Conservation (phyloP, 352 stramenopile species). For the Thraustotheca clavata region DNA sequence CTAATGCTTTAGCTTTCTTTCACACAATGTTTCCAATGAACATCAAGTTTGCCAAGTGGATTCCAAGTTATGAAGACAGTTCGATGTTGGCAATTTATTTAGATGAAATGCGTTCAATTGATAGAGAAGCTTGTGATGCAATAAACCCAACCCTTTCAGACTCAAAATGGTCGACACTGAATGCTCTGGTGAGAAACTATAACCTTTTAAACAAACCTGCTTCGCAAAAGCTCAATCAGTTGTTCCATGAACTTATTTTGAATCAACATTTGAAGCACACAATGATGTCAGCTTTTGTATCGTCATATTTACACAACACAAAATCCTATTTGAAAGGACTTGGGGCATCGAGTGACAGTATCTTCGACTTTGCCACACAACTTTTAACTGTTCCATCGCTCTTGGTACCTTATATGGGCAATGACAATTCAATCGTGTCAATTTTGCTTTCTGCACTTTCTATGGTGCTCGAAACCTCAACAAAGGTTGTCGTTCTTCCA, state of each 20-base stretch:
- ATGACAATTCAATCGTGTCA: conserved; percentile 43
- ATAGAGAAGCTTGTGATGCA: neutral
- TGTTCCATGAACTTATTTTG: conserved; percentile 70
- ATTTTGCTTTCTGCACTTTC: conserved; percentile 55
- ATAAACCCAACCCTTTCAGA: neutral
- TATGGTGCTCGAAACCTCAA: conserved; percentile 47
- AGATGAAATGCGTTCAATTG: neutral
- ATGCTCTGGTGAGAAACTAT: conserved; percentile 15
- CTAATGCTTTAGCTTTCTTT: neutral
- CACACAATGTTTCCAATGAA: neutral
- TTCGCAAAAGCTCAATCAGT: conserved; percentile 40
- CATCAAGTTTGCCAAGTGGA: neutral
- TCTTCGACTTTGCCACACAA: conserved; percentile 85
- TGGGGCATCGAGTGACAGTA: conserved; percentile 73
- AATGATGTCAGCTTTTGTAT: conserved; percentile 70
- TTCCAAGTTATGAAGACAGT: neutral
- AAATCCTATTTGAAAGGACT: conserved; percentile 68
- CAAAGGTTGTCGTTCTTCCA: conserved; percentile 23
- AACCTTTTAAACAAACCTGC: conserved; percentile 10
- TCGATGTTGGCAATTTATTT: neutral
- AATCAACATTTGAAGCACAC: conserved; percentile 42
- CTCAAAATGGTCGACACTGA: neutral
- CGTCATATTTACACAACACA: conserved; percentile 63
- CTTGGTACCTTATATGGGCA: conserved; percentile 49
- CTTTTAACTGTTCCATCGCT: conserved; percentile 78